phyloP scores from a whole-genome alignment of 257 asterid genomes.

The Solanum raphanifolium region DNA sequence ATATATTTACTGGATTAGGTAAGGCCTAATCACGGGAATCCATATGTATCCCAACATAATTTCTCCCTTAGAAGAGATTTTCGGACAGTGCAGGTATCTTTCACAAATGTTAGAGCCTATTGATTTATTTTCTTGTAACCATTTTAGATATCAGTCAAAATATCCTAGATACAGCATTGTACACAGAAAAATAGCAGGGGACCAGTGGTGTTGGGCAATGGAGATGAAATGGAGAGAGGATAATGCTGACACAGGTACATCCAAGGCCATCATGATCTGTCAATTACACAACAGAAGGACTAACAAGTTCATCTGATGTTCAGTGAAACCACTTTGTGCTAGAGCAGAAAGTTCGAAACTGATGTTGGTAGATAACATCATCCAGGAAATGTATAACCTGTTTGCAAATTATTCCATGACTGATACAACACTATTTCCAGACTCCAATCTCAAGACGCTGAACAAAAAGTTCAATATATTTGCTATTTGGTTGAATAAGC shows the following conservation, averaged over 20 bases:
- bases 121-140: neutral
- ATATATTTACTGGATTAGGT: neutral
- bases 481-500: neutral
- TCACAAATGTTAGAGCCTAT: neutral
- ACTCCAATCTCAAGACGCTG: neutral
- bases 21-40: neutral
- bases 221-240: neutral
- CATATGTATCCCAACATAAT: neutral
- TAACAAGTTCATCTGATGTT: neutral
- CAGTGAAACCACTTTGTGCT: neutral
- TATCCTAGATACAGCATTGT: neutral
- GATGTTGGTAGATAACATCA: neutral
- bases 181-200: neutral
- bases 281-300: neutral
- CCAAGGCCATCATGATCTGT: neutral
- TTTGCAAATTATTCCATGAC: neutral
- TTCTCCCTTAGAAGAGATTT: neutral
- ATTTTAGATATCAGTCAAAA: neutral
- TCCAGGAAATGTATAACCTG: neutral
- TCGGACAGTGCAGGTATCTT: neutral
- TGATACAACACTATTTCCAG: neutral
- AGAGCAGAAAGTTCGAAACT: neutral
- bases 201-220: neutral
- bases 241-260: neutral
- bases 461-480: neutral